A percentile compares a stretch with the other conserved stretches of the same genome.
Evolutionary conservation across 2,329 filamentous ascomycete species (phyloP).

Genomic region (Apiospora rasikravindrae): DNA sequence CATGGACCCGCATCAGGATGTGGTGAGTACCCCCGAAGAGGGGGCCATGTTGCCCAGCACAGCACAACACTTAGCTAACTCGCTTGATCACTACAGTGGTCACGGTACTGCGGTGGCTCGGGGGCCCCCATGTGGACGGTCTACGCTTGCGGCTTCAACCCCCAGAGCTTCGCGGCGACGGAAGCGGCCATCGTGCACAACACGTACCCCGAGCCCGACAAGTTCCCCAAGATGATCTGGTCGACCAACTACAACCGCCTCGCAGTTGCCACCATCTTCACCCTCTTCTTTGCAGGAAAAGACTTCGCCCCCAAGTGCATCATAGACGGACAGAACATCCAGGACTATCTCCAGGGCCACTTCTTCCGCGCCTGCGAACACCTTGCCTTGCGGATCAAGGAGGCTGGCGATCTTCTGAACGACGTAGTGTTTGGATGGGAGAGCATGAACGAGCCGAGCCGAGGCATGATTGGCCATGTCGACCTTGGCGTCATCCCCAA

Average conservation of each 20-base stretch:
- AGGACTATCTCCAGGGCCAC: conserved; percentile 90
- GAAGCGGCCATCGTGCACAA: conserved; percentile 96
- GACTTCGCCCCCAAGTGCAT: conserved; percentile 97
- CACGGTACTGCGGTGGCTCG: conserved; percentile 89
- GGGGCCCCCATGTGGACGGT: conserved; percentile 98
- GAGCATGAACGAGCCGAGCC: conserved; percentile 92
- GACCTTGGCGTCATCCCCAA: conserved; percentile 82
- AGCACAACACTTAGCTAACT: neutral
- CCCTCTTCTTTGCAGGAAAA: conserved; percentile 87
- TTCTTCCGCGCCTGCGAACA: conserved; percentile 82
- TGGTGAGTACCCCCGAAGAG: conserved; percentile 64
- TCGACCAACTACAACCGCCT: conserved; percentile 94
- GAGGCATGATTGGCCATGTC: conserved; percentile 81
- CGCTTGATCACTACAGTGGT: conserved; percentile 67
- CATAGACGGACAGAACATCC: conserved; percentile 93
- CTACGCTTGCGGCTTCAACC: conserved; percentile 91
- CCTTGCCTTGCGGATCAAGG: conserved; percentile 82
- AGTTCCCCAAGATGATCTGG: conserved; percentile 99
- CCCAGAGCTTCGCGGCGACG: conserved; percentile 80
- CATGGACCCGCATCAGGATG: conserved; percentile 99
- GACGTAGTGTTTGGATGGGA: conserved; percentile 95
- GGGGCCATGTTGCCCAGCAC: neutral
- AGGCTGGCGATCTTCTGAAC: conserved; percentile 87
- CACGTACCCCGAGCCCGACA: conserved; percentile 81
- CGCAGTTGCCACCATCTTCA: conserved; percentile 89